phyloP scores from a whole-genome alignment of 2,329 filamentous ascomycete genomes.

The Scleromitrula shiraiana region DNA sequence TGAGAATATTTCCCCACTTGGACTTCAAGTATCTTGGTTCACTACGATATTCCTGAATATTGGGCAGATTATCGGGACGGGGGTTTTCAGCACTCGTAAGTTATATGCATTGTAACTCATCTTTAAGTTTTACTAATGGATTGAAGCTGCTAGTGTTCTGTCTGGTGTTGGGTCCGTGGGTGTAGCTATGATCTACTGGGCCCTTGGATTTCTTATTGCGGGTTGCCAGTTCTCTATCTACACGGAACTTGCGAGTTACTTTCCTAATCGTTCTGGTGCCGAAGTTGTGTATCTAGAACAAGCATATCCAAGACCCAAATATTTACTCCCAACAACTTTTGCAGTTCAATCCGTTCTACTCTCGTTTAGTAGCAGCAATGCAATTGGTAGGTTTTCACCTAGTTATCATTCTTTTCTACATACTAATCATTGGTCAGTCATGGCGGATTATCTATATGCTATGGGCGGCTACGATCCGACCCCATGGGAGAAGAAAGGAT shows the following conservation, averaged over 20 bases:
- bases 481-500: constrained; percentile 58
- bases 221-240: constrained; percentile 49
- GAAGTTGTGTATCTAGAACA: constrained; percentile 65
- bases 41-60: constrained; percentile 54
- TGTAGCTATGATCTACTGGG: constrained; percentile 55
- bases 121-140: constrained; percentile 13
- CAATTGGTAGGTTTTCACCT: constrained; percentile 36
- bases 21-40: constrained; percentile 47
- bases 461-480: constrained; percentile 43
- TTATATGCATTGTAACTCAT: background rate
- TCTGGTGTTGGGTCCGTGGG: constrained; percentile 53
- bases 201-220: constrained; percentile 52
- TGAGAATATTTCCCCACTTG: constrained; percentile 49
- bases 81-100: constrained; percentile 56
- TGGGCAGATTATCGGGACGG: constrained; percentile 55
- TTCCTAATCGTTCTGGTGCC: constrained; percentile 56
- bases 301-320: constrained; percentile 54
- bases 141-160: constrained; percentile 48
- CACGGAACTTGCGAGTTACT: constrained; percentile 56
- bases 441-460: constrained; percentile 55
- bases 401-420: background rate
- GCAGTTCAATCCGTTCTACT: constrained; percentile 55
- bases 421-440: constrained; percentile 32
- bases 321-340: constrained; percentile 56
- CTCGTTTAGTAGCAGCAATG: constrained; percentile 59